Evolutionary conservation across 2,329 filamentous ascomycete genomes (phyloP).

Genomic region (Xylariaceae sp.): DNA sequence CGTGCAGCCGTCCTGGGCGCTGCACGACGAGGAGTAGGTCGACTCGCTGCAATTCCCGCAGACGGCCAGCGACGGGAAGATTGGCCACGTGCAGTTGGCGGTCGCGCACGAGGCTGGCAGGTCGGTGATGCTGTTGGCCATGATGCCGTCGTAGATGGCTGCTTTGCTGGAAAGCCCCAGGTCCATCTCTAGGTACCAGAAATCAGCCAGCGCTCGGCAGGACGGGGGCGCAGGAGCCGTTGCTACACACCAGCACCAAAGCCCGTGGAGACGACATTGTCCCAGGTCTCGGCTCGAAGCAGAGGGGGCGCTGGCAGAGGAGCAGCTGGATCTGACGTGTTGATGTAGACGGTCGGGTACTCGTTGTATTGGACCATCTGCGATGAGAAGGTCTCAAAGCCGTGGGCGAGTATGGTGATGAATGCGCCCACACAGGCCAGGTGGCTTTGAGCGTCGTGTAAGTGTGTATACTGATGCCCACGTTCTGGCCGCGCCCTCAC

Average conservation of each 20-base stretch:
- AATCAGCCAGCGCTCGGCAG: constrained; percentile 3
- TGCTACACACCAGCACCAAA: constrained; percentile 1
- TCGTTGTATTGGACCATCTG: constrained; percentile 29
- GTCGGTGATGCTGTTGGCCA: constrained; percentile 21
- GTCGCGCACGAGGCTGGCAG: constrained; percentile 22
- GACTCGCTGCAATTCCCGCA: constrained; percentile 26
- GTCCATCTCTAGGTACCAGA: constrained; percentile 14
- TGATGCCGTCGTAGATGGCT: constrained; percentile 30
- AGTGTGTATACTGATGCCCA: constrained; percentile 1
- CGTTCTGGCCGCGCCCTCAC: constrained; percentile 1
- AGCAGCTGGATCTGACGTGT: constrained; percentile 9
- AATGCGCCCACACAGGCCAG: constrained; percentile 30
- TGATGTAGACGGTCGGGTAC: constrained; percentile 14
- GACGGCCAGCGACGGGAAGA: constrained; percentile 28
- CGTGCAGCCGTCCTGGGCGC: constrained; percentile 16
- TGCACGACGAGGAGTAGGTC: constrained; percentile 8
- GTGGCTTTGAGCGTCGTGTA: constrained; percentile 19
- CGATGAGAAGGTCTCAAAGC: constrained; percentile 32
- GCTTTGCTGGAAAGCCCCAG: constrained; percentile 29
- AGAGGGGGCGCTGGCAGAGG: constrained; percentile 19
- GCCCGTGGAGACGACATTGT: constrained; percentile 22
- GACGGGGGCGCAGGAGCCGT: too few species aligned
- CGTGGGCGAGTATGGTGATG: constrained; percentile 28
- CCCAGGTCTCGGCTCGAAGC: constrained; percentile 28
- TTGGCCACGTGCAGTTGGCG: constrained; percentile 29